Conservation (phyloP, 352 stramenopile species). For the Globisporangium spinosum region DNA sequence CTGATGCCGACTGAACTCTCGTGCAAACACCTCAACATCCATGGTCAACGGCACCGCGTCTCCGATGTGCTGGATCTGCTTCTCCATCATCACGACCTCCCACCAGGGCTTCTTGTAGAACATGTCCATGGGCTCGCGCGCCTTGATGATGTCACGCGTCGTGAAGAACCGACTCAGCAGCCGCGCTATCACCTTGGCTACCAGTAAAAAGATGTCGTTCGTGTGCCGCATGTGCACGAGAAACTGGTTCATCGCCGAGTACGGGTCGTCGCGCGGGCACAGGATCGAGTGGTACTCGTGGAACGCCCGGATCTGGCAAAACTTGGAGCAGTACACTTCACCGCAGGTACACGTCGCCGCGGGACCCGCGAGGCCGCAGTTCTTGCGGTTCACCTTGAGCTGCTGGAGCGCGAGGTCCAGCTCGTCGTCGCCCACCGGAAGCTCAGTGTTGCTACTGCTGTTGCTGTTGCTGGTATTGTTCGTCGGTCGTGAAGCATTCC, state of each 20-base stretch:
- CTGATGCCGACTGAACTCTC: background rate
- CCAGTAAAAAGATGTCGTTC: conserved; percentile 91
- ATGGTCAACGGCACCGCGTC: background rate
- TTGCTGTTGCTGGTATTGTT: background rate
- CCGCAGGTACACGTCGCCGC: conserved; percentile 54
- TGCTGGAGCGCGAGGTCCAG: conserved; percentile 42
- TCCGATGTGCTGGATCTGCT: conserved; percentile 1
- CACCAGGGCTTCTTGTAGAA: conserved; percentile 92
- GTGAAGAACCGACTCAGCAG: conserved; percentile 57
- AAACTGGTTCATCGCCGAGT: conserved; percentile 61
- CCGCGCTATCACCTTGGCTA: conserved; percentile 80
- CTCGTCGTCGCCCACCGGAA: conserved; percentile 22
- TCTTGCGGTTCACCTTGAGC: conserved; percentile 40
- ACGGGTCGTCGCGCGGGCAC: conserved; percentile 59
- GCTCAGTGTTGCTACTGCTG: background rate
- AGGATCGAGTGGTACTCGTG: conserved; percentile 76
- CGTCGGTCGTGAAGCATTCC: conserved; percentile 3
- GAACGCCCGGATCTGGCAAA: conserved; percentile 63
- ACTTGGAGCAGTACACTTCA: conserved; percentile 82
- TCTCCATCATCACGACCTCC: conserved; percentile 57
- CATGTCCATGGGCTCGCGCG: conserved; percentile 74
- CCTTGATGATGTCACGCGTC: conserved; percentile 50
- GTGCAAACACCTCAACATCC: conserved; percentile 8
- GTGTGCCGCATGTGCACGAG: conserved; percentile 73
- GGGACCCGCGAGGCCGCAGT: conserved; percentile 42